These are phyloP conservation scores for Teunomyces kruisii DNA, from an alignment of 805 yeast species.

Conservation along the genomic window DNA sequence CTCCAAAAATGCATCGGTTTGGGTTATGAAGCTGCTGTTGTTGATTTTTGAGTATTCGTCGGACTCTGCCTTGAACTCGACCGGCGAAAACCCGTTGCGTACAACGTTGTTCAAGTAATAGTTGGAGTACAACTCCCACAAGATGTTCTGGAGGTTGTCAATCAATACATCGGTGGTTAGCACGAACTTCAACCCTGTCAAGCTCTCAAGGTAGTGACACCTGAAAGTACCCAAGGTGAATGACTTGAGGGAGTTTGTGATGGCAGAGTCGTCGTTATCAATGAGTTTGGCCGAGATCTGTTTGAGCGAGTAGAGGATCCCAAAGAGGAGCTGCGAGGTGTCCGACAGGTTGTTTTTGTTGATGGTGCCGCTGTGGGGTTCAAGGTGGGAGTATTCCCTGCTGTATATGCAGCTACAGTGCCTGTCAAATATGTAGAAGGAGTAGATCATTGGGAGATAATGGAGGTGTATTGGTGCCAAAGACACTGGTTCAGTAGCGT, in stretches of 20 bases:
- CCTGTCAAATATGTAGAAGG: conserved; percentile 88
- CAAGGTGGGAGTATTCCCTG: conserved; percentile 51
- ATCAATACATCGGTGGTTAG: conserved; percentile 65
- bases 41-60: conserved; percentile 41
- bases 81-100: conserved; percentile 52
- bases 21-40: conserved; percentile 54
- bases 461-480: not conserved
- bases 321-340: conserved; percentile 78
- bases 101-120: conserved; percentile 62
- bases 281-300: conserved; percentile 64
- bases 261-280: conserved; percentile 20
- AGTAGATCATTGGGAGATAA: conserved; percentile 53
- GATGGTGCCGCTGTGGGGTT: conserved; percentile 18
- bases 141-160: conserved; percentile 53
- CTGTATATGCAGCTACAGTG: conserved; percentile 86
- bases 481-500: not conserved
- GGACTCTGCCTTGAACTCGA: conserved; percentile 51
- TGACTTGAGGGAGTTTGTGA: conserved; percentile 42
- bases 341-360: conserved; percentile 65
- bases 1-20: conserved; percentile 49
- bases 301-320: conserved; percentile 76
- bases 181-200: conserved; percentile 75
- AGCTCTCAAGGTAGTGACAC: conserved; percentile 77
- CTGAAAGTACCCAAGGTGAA: conserved; percentile 75
- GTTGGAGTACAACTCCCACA: conserved; percentile 59